phyloP scores from a whole-genome alignment of 2,329 filamentous ascomycete species.

The Incumbomyces lentus region DNA sequence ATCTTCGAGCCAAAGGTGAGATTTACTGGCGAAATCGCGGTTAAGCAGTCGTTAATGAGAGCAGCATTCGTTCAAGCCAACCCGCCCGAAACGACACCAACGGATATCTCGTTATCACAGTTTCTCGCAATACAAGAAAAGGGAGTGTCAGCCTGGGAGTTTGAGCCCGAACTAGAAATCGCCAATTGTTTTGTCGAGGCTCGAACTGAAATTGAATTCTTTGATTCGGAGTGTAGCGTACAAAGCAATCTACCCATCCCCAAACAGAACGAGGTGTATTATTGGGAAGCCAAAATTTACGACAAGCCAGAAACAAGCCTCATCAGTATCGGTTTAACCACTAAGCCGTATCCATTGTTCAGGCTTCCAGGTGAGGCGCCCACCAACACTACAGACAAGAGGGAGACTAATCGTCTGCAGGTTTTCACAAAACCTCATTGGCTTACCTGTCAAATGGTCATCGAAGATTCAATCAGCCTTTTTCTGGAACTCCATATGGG shows the following conservation, averaged over 20 bases:
- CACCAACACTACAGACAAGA: too few relatives aligned
- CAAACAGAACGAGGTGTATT: constrained; percentile 98
- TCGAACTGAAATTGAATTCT: constrained; percentile 96
- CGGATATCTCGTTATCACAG: constrained; percentile 94
- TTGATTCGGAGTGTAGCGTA: constrained; percentile 93
- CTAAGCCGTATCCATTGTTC: constrained; percentile 94
- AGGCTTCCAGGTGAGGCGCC: constrained; percentile 67
- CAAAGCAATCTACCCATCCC: constrained; percentile 94
- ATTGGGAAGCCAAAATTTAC: constrained; percentile 98
- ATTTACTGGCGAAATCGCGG: constrained; percentile 3
- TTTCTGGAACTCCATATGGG: constrained; percentile 67
- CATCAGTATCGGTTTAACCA: constrained; percentile 86
- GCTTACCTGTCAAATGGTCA: constrained; percentile 83
- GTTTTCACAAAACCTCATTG: constrained; percentile 84
- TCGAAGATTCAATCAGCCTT: constrained; percentile 87
- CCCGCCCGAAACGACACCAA: constrained; percentile 87
- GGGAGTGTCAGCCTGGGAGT: constrained; percentile 98
- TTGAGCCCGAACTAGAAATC: constrained; percentile 96
- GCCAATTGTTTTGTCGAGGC: constrained; percentile 97
- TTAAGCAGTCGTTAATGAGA: constrained; percentile 13
- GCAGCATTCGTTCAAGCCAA: constrained; percentile 88
- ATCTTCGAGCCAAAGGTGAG: constrained; percentile 86
- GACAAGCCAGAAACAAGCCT: constrained; percentile 86
- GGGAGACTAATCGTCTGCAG: constrained; percentile 34
- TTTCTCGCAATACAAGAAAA: constrained; percentile 98